Conservation (phyloP, 2,329 filamentous ascomycete species). For the Calonectria pseudoturangicola region DNA sequence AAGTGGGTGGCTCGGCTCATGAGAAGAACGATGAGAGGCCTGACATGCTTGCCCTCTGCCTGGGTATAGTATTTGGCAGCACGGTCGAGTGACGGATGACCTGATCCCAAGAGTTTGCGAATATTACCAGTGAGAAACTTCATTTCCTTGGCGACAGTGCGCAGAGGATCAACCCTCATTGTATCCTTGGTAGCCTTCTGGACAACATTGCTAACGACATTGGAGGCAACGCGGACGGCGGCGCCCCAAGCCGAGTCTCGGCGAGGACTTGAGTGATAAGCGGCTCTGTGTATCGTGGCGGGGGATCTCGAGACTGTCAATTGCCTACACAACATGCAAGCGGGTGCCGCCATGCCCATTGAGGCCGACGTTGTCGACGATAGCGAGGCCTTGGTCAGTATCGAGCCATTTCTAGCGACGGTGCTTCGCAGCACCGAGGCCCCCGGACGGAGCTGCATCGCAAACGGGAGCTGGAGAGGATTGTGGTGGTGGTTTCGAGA, state of each 20-base stretch:
- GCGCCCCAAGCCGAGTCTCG: slow-evolving; percentile 83
- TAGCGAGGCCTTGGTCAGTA: slow-evolving; percentile 45
- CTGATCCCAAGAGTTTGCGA: slow-evolving; percentile 92
- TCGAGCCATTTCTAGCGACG: slow-evolving; percentile 53
- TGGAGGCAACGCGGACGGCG: slow-evolving; percentile 81
- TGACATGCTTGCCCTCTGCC: slow-evolving; percentile 96
- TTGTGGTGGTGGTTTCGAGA: slow-evolving; percentile 30
- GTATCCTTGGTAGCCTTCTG: slow-evolving; percentile 77
- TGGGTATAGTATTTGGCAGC: slow-evolving; percentile 99
- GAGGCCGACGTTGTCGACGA: slow-evolving; percentile 37
- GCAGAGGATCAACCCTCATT: slow-evolving; percentile 89
- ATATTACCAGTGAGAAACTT: slow-evolving; percentile 97
- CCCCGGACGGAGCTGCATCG: slow-evolving; percentile 74
- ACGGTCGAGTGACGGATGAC: slow-evolving; percentile 94
- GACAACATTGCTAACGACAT: slow-evolving; percentile 81
- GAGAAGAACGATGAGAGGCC: slow-evolving; percentile 93
- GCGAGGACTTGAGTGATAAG: slow-evolving; percentile 66
- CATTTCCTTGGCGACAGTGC: slow-evolving; percentile 96
- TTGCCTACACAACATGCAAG: slow-evolving; percentile 58
- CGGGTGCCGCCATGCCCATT: slow-evolving; percentile 45
- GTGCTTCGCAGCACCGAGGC: slow-evolving; percentile 69
- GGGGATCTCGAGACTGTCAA: slow-evolving; percentile 57
- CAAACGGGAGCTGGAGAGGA: slow-evolving; percentile 35
- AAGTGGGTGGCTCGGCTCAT: slow-evolving; percentile 96
- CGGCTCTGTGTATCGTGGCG: slow-evolving; percentile 57